phyloP scores from a whole-genome alignment of 2,329 filamentous ascomycete genomes.

The Hyphodiscus sp. region DNA sequence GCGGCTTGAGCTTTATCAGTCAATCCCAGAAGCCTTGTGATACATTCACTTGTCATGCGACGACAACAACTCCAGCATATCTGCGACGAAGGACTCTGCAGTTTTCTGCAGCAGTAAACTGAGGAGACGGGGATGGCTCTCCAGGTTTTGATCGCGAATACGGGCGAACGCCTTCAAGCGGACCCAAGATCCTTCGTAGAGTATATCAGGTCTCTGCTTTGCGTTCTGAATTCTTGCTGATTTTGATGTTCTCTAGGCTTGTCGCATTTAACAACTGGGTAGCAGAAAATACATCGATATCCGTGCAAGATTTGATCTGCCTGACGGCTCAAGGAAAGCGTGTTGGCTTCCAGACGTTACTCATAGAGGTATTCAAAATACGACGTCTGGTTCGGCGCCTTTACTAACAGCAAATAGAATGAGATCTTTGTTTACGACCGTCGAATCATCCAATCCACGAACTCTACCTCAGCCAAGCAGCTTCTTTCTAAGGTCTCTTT shows the following conservation, averaged over 20 bases:
- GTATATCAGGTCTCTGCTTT: slow-evolving; percentile 41
- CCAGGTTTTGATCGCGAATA: slow-evolving; percentile 87
- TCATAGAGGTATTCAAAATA: slow-evolving; percentile 59
- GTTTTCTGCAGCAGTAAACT: slow-evolving; percentile 23
- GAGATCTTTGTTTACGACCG: slow-evolving; percentile 93
- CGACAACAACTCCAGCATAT: slow-evolving; percentile 7
- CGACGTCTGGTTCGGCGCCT: background rate
- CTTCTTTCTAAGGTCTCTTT: slow-evolving; percentile 43
- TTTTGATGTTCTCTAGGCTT: slow-evolving; percentile 45
- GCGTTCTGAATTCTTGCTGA: background rate
- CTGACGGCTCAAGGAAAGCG: slow-evolving; percentile 67
- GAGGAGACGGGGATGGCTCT: slow-evolving; percentile 63
- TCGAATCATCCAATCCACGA: slow-evolving; percentile 56
- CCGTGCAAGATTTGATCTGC: slow-evolving; percentile 73
- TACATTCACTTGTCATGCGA: slow-evolving; percentile 14
- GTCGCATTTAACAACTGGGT: slow-evolving; percentile 84
- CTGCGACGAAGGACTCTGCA: slow-evolving; percentile 16
- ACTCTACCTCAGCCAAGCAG: slow-evolving; percentile 38
- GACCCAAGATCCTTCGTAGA: slow-evolving; percentile 70
- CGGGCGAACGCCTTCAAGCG: slow-evolving; percentile 76
- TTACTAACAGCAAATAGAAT: slow-evolving; percentile 44
- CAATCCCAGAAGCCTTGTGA: slow-evolving; percentile 3
- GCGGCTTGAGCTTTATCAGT: background rate
- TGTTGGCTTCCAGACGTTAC: slow-evolving; percentile 56
- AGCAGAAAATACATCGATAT: slow-evolving; percentile 65